Base-by-base conservation (phyloP, 2,329 filamentous ascomycete genomes). In the Fusarium pseudograminearum region DNA sequence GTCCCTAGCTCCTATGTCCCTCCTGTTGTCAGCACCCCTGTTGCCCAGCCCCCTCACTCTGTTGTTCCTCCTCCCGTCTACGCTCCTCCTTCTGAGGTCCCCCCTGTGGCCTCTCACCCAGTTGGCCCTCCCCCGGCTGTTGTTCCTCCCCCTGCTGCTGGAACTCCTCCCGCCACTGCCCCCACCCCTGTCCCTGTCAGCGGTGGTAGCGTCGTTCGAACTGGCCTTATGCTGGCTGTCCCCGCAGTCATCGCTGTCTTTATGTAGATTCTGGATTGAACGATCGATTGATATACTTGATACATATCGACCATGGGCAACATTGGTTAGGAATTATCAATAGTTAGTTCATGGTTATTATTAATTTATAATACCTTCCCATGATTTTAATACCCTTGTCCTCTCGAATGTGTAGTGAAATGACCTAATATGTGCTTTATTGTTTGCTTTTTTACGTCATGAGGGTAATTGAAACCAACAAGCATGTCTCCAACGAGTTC, bases 201-300 rank as follows among this genome's bases (percentile, higher is more conserved):
- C 45, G 44, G 68, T 26, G 68, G 56, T 4, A 71, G 34, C 24
- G 40, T 69, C 2, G 38, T 71, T 10, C 60, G 66, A 28, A 46
- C 45, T 20, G 26, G 68, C 9, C 41, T 71, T 14, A 51, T 70
- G 55, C 40, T 69, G 57, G 65, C 31, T 24, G 33, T 71, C 10
- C 68, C 68, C 12, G 41, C 63, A 28, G 26, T 57, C n/a, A 15
- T 69, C 28, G 68, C 68, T 50, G 26, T 71, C 42, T 51, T 70
- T 18, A 47, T 71, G 50, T 68, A 16, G 59, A 61, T 40, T 41
- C 42, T 28, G 30, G 44, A 61, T 31, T 42, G 31, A 24, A 51
- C 12, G 53, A 60, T 45, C 26, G 24, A 65, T 60, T 26, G 41
- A 47, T 22, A 50, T 16, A 40, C n/a, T 38, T 51, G 47, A 51